Base-by-base conservation (phyloP, 805 yeast species). In the Kluyveromyces lactis region DNA sequence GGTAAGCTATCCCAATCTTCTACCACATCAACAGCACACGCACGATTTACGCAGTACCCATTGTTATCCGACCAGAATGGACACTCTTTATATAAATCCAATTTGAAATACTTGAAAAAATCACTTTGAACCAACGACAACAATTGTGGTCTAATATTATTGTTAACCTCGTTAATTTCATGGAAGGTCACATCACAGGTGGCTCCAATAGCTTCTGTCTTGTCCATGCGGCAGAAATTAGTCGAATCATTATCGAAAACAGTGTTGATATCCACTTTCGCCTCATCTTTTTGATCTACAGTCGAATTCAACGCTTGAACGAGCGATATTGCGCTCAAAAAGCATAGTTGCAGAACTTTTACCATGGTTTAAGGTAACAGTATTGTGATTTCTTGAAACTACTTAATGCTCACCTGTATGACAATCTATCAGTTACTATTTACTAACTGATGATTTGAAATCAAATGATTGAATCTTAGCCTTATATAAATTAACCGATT, bases 1-100 rank as follows among this genome's bases (percentile, higher is more conserved):
- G 86, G 84, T 31, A 81, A 60, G 62, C 78, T 76, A 47, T 72
- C 71, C 71, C 81, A 82, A 49, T 81, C 84, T 37, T 79, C 85
- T 10, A 84, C 73, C 2, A 86, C 75, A 56, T 87, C 95, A 31
- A 87, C 95, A 1, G 95, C 94, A 63, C 97, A 87, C 41, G 86
- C 81, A 46, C 85, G 72, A 53, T 86, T 85, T 45, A 87, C 84
- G 58, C 97, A 87, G 53, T 83, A 77, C 31, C 89, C 94, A 35
- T 71, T 71, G 52, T 69, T 77, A 50, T 79, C 86, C 48, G 77
- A 76, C 87, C 86, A 84, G 58, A 83, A 87, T 19, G 95, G 90
- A 60, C 99, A 87, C 57, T 75, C 75, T 47, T 72, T 81, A 60
- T 78, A 86, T 42, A 92, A 68, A 54, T 92, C 87, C 40, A 92